Base-by-base conservation (phyloP, 2,329 filamentous ascomycete genomes). In the Pseudocercospora cruenta region DNA sequence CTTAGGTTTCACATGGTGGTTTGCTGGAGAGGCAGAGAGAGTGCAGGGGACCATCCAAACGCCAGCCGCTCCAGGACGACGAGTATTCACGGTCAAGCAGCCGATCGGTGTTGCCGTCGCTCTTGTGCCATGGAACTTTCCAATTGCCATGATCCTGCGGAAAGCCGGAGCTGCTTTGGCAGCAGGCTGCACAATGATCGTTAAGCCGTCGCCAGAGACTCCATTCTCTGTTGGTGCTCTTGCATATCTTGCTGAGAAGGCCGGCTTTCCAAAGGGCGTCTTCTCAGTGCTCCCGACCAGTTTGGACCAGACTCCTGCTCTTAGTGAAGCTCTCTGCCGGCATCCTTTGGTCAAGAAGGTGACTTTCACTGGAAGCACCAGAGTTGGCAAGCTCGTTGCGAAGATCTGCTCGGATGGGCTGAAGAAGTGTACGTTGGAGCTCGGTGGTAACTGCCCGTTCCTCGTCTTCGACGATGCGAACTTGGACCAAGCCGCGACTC, bases 81-180 rank as follows among this genome's bases (percentile, higher is more conserved):
- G 90, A 12, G 83, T 89, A 2, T 86, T 94, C 67, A 90, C 89
- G 0, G 85, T 93, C 71, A 94, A 94, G 80, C 90, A 92, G 77
- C 90, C 90, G 0, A 84, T 91, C 65, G 90, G 90, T 63, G 88
- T 91, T 10, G 83, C 86, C 0, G 89, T 85, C 0, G 90, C 89
- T 0, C 79, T 92, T 16, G 89, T 91, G 1, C 90, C 90, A 4
- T 92, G 90, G 90, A 91, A 92, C 72, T 91, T 77, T 61, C 75
- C 75, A 19, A 76, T 77, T 57, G 70, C 71, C 39, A 84, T 92
- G 87, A 84, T 91, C 6, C 76, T 91, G 60, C 82, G 90, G 33
- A 92, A 92, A 75, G 88, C 85, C 1, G 84, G 86, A 57, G 88
- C 89, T 6, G 90, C 90, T 0, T 78, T 92, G 45, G 90, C 90